These are phyloP conservation scores for Sclerotiophoma versabilis DNA, from an alignment of 2,329 filamentous ascomycete species.

Conservation along the genomic window DNA sequence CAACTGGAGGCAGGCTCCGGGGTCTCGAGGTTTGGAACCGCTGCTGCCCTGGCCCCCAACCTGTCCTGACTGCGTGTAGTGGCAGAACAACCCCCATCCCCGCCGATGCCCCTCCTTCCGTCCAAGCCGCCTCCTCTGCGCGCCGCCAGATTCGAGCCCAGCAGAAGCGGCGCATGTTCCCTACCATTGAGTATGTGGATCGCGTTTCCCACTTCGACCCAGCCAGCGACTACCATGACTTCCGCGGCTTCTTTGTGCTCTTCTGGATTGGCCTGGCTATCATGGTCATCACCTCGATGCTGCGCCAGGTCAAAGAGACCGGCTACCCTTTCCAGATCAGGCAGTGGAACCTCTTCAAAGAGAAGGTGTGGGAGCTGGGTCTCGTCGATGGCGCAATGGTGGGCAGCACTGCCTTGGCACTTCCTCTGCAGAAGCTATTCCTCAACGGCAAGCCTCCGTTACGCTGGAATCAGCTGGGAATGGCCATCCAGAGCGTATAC, in stretches of 20 bases:
- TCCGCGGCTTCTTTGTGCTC: constrained; percentile 95
- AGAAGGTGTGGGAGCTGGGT: constrained; percentile 87
- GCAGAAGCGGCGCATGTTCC: constrained; percentile 84
- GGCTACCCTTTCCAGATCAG: constrained; percentile 83
- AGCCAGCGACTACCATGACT: constrained; percentile 88
- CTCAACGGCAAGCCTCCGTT: constrained; percentile 63
- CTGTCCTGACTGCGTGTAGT: constrained; percentile 56
- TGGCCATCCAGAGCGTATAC: constrained; percentile 81
- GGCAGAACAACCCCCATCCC: constrained; percentile 84
- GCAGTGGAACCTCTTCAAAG: constrained; percentile 87
- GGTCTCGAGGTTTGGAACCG: constrained; percentile 48
- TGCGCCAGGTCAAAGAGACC: constrained; percentile 93
- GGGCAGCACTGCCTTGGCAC: constrained; percentile 70
- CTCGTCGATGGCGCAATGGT: constrained; percentile 89
- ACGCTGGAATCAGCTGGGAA: constrained; percentile 80
- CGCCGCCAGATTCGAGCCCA: constrained; percentile 83
- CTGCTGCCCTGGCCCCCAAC: no score
- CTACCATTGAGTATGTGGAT: constrained; percentile 87
- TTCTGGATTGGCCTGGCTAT: constrained; percentile 98
- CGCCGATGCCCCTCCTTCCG: constrained; percentile 90
- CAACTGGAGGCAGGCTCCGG: constrained; percentile 38
- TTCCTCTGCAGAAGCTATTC: constrained; percentile 76
- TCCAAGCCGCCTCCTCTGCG: constrained; percentile 82
- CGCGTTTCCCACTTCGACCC: constrained; percentile 97
- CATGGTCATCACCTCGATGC: constrained; percentile 93